Conservation (phyloP, 768 basidiomycete genomes). For the Panaeolus papilionaceus region DNA sequence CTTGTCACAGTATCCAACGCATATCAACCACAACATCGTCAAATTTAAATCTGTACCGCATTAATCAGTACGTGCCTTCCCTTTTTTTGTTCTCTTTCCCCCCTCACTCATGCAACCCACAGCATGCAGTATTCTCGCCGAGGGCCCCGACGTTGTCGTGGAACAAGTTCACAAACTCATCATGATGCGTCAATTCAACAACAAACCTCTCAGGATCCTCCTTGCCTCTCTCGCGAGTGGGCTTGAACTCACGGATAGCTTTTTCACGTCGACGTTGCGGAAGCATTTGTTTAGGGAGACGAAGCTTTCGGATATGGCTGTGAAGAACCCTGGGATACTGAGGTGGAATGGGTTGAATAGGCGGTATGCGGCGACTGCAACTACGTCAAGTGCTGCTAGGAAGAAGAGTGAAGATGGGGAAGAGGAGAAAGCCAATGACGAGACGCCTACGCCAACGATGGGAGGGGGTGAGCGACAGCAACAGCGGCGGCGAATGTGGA, state of each 20-base stretch:
- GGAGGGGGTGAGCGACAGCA: no score
- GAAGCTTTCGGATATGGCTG: conserved; percentile 68
- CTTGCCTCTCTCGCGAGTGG: conserved; percentile 78
- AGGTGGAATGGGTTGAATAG: conserved; percentile 67
- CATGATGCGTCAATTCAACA: no score
- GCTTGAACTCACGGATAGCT: conserved; percentile 70
- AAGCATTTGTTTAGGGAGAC: conserved; percentile 88
- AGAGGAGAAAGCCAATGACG: no score
- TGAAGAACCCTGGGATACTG: conserved; percentile 65
- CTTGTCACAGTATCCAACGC: no score
- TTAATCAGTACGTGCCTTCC: conserved; percentile 65
- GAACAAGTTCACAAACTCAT: no score
- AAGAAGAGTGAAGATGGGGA: conserved; percentile 36
- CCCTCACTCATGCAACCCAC: not conserved
- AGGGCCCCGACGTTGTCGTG: no score
- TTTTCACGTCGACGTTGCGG: conserved; percentile 79
- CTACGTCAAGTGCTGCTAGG: conserved; percentile 32
- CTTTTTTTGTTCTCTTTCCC: conserved; percentile 8
- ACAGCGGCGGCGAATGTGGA: conserved; percentile 42
- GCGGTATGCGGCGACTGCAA: conserved; percentile 56
- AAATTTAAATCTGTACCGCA: conserved; percentile 77
- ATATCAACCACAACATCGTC: conserved; percentile 46
- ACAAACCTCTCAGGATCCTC: conserved; percentile 71
- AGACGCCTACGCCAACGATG: conserved; percentile 4
- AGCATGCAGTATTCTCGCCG: conserved; percentile 39